A percentile compares a stretch with the other conserved stretches of the same genome.
Conservation (phyloP, 495 filamentous ascomycete genomes). For the Xylaria scruposa region DNA sequence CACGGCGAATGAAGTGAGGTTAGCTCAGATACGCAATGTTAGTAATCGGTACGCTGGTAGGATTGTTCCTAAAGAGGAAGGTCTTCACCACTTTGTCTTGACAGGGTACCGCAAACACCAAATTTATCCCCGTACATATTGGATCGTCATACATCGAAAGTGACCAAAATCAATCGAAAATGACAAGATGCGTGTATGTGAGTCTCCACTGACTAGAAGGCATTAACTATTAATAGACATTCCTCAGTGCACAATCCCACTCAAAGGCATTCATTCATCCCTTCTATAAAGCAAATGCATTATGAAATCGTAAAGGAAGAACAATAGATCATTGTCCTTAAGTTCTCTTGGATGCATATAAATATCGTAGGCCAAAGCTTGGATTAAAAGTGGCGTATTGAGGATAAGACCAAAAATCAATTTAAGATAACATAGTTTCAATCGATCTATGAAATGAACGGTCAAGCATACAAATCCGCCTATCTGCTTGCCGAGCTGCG, state of each 20-base stretch:
- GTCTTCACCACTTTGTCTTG: background rate
- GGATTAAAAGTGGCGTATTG: background rate
- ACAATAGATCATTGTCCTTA: background rate
- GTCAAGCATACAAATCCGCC: too few relatives aligned
- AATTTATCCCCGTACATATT: background rate
- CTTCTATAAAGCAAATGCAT: background rate
- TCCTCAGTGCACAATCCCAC: background rate
- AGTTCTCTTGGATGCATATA: background rate
- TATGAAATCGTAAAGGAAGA: background rate
- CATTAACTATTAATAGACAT: background rate
- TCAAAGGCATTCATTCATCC: background rate
- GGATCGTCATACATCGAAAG: background rate
- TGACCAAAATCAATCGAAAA: background rate
- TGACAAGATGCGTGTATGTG: background rate
- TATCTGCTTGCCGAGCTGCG: background rate
- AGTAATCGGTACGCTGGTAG: background rate
- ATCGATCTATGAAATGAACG: background rate
- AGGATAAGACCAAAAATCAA: background rate
- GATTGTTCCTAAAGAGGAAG: constrained; percentile 5
- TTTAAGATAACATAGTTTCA: background rate
- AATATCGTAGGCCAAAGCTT: background rate
- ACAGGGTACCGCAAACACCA: background rate
- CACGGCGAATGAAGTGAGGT: background rate
- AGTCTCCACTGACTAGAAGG: background rate
- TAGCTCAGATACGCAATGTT: background rate